phyloP scores from a whole-genome alignment of 1,284 basidiomycete species.

The Ganoderma meredithae region DNA sequence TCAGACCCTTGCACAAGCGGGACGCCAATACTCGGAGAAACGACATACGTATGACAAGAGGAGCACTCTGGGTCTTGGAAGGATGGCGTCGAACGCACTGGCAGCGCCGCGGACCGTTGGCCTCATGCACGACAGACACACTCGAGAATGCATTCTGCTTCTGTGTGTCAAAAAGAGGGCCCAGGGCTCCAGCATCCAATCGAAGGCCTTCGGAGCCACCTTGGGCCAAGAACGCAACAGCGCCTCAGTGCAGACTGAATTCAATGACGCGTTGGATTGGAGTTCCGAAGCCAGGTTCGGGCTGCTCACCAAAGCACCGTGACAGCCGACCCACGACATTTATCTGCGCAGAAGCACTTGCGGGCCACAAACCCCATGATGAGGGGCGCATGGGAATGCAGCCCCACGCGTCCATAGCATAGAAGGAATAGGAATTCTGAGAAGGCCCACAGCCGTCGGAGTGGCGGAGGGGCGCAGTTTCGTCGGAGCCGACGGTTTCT shows the following conservation, averaged over 20 bases:
- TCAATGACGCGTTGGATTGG: background rate
- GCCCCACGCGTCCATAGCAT: background rate
- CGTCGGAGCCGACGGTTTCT: conserved; percentile 28
- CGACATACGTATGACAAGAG: background rate
- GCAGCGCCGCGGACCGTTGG: background rate
- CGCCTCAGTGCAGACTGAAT: background rate
- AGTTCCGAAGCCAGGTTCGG: background rate
- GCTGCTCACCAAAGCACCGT: conserved; percentile 3
- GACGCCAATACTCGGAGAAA: background rate
- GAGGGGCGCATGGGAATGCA: background rate
- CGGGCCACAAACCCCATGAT: background rate
- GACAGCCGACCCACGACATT: background rate
- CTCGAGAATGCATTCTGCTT: background rate
- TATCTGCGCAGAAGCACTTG: background rate
- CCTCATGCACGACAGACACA: background rate
- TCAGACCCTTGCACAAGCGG: background rate
- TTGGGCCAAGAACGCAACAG: background rate
- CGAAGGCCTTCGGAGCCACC: background rate
- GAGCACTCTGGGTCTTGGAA: too few relatives aligned
- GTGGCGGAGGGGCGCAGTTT: conserved; percentile 26
- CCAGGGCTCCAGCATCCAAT: background rate
- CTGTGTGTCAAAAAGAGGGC: background rate
- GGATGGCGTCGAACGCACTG: background rate
- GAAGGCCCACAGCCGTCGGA: conserved; percentile 16
- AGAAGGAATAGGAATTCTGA: background rate